phyloP scores from a whole-genome alignment of 306 rosid species.

The Chamaecrista fasciculata region DNA sequence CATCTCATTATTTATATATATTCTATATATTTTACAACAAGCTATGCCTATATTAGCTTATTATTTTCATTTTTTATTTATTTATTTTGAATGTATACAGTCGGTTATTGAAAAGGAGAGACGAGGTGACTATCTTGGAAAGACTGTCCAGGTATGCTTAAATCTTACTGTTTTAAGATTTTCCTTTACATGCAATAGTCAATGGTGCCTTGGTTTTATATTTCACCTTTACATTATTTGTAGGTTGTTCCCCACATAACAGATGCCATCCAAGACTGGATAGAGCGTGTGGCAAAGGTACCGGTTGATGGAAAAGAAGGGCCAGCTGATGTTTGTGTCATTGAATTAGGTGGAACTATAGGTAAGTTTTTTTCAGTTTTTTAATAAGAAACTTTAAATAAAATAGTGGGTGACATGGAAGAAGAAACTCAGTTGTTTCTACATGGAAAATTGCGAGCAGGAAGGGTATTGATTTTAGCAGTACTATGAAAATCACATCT shows the following conservation, averaged over 20 bases:
- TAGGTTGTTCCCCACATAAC: constrained; percentile 83
- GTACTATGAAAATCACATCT: not conserved
- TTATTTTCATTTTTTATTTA: not conserved
- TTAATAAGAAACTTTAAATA: too few relatives aligned
- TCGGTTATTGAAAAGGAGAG: constrained; percentile 74
- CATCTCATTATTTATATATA: not conserved
- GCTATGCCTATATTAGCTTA: constrained; percentile 3
- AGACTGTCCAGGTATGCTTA: constrained; percentile 60
- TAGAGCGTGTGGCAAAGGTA: constrained; percentile 64
- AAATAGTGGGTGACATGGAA: not conserved
- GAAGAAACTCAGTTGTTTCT: not conserved
- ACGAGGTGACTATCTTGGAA: constrained; percentile 76
- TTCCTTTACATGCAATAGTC: not conserved
- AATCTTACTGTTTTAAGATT: not conserved
- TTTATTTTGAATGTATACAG: constrained; percentile 40
- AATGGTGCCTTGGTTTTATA: constrained; percentile 26
- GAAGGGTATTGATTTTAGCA: not conserved
- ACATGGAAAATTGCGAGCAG: not conserved
- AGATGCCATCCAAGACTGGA: constrained; percentile 84
- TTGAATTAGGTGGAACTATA: constrained; percentile 86
- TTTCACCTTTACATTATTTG: constrained; percentile 14
- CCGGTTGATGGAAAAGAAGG: constrained; percentile 80
- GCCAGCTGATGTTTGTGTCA: constrained; percentile 78
- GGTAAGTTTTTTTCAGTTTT: constrained; percentile 48
- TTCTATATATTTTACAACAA: not conserved